Evolutionary conservation across 495 filamentous ascomycete species (phyloP).

Genomic region (Trichoderma reesei): DNA sequence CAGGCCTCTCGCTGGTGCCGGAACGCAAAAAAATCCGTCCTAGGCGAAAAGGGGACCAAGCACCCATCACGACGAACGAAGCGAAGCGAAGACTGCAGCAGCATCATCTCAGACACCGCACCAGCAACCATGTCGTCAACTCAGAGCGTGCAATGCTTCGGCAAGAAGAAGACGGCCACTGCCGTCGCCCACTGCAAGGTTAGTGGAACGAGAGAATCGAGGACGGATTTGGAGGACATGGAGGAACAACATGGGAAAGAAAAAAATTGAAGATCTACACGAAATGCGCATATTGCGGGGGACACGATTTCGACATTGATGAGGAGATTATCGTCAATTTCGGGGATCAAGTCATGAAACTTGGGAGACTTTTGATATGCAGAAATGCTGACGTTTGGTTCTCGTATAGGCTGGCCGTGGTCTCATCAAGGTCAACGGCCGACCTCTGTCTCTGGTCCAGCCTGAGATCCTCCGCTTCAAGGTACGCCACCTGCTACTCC

Average conservation of each 20-base stretch:
- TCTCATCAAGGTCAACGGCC: conserved; percentile 97
- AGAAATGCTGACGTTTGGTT: conserved; percentile 10
- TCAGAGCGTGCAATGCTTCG: conserved; percentile 90
- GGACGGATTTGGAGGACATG: not conserved
- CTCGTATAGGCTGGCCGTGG: conserved; percentile 69
- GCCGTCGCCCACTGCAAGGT: conserved; percentile 94
- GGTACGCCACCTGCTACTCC: conserved; percentile 33
- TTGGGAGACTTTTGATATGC: not conserved
- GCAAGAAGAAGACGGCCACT: conserved; percentile 81
- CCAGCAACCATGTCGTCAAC: conserved; percentile 56
- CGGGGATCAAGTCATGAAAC: not conserved
- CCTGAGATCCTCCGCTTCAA: conserved; percentile 97
- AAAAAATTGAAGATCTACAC: not conserved
- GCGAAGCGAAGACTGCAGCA: conserved; percentile 7
- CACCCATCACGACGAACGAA: conserved; percentile 10
- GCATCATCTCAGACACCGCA: conserved; percentile 7
- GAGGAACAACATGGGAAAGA: not conserved
- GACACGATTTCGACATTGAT: not conserved
- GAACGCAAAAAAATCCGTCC: conserved; percentile 7
- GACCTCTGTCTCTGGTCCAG: conserved; percentile 85
- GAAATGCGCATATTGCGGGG: not conserved
- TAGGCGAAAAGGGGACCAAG: conserved; percentile 4
- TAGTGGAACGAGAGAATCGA: conserved; percentile 24
- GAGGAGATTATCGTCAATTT: not conserved
- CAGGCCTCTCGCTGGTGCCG: not conserved